Conservation (phyloP, 306 rosid genomes). For the Comarum palustre region DNA sequence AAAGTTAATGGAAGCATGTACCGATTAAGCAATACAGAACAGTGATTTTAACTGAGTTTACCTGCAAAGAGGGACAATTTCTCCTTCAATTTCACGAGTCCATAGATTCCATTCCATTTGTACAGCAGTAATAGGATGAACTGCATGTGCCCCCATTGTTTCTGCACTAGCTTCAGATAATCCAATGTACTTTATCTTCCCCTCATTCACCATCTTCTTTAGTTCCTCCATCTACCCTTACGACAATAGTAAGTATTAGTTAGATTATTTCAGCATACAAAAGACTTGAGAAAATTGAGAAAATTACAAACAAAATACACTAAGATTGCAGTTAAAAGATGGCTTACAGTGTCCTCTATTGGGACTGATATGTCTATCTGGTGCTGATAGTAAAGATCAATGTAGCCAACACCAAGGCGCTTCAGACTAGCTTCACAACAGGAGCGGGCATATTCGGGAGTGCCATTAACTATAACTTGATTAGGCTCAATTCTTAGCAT, state of each 20-base stretch:
- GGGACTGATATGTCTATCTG: conserved; percentile 69
- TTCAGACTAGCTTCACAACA: conserved; percentile 71
- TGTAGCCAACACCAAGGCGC: conserved; percentile 67
- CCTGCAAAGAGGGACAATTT: conserved; percentile 67
- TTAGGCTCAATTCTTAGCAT: conserved; percentile 28
- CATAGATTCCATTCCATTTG: conserved; percentile 78
- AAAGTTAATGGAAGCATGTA: background rate
- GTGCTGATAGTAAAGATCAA: conserved; percentile 88
- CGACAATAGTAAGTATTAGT: background rate
- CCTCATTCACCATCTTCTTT: conserved; percentile 49
- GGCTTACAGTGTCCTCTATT: conserved; percentile 77
- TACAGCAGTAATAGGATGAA: conserved; percentile 76
- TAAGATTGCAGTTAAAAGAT: background rate
- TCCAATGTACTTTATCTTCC: conserved; percentile 63
- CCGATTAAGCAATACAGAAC: background rate
- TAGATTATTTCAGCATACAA: background rate
- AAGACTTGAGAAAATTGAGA: background rate
- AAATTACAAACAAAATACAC: background rate
- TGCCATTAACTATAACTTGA: conserved; percentile 48
- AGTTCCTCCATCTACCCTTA: conserved; percentile 19
- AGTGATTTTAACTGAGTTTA: conserved; percentile 10
- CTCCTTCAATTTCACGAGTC: conserved; percentile 73
- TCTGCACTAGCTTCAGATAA: conserved; percentile 65
- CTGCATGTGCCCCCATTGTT: conserved; percentile 70
- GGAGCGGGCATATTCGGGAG: conserved; percentile 77